Evolutionary conservation across 2,329 filamentous ascomycete species (phyloP), one percentile per base, ranked within the genome.

Genomic region (Apiospora rasikravindrae): DNA sequence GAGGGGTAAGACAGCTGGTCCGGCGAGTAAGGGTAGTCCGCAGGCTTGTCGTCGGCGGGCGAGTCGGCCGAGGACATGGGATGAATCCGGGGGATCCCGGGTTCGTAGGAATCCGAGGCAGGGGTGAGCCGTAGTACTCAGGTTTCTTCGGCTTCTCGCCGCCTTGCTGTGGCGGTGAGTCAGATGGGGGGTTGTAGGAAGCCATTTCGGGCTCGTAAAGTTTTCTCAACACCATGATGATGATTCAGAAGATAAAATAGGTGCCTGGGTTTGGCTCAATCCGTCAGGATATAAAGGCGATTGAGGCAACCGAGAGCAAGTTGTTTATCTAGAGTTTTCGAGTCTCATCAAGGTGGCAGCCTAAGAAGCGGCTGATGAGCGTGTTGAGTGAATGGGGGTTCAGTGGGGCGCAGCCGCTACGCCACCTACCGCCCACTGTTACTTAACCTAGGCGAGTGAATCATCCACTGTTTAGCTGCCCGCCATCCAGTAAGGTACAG

Each of bases 371-470:
- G 51, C 51, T 37, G 47, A 51, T 61, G 53, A 61, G 2, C 29
- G 33, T 61, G 29, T 64, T 22, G 11, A 33, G 33, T 64, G 19
- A 47, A 19, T 16, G 33, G 33, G 57, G 57, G 57, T 64, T 40
- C 57, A 64, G 57, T 40, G 57, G 33, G 57, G 57, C 57, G 57
- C 57, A 64, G 57, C 57, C 40, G 57, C 19, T 24, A 37, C 29
- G 57, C 51, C 51, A 57, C 51, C 33, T n/a, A n/a, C 26, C 40
- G 6, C 2, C 29, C 24, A n/a, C n/a, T n/a, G n/a, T n/a, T n/a
- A n/a, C n/a, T n/a, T n/a, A n/a, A n/a, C n/a, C n/a, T n/a, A n/a
- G 14, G 51, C 22, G 51, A 33, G 26, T 29, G 22, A 37, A 37
- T 14, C 29, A 14, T 61, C 51, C 16, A 24, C 51, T 57, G 51